Conservation (phyloP, 495 filamentous ascomycete genomes). For the Chaetomidium leptoderma region DNA sequence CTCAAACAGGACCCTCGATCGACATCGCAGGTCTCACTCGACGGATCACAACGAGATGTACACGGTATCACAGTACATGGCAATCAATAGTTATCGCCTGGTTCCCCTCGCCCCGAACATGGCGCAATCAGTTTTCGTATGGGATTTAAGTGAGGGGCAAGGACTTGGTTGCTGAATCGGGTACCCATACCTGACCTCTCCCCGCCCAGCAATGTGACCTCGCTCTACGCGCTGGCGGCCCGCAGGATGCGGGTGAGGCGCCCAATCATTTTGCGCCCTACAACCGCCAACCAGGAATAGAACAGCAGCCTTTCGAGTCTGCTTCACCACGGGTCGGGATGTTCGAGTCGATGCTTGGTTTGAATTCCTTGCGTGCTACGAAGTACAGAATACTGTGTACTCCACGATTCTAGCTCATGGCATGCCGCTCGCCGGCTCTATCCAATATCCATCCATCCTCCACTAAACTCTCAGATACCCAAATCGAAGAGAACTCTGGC, state of each 20-base stretch:
- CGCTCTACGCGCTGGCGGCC: slow-evolving; percentile 14
- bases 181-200: slow-evolving; percentile 1
- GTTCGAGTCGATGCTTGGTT: not conserved
- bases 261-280: slow-evolving; percentile 6
- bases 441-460: not conserved
- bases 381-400: too few relatives aligned
- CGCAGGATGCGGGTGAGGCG: slow-evolving; percentile 14
- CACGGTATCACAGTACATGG: slow-evolving; percentile 1
- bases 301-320: not conserved
- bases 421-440: slow-evolving; percentile 7
- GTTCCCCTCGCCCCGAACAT: not conserved
- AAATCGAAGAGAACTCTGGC: not conserved
- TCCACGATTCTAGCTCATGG: not conserved
- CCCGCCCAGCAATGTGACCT: not conserved
- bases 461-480: not conserved
- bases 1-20: not conserved
- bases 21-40: not conserved
- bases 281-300: slow-evolving; percentile 11
- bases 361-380: not conserved
- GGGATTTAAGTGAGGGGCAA: not conserved
- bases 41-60: not conserved
- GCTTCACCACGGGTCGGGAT: not conserved
- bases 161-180: not conserved
- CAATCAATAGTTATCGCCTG: not conserved
- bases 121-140: not conserved